These are phyloP conservation scores for Wallacemonas sp. DNA, from an alignment of 208 protist genomes.

Conservation along the genomic window DNA sequence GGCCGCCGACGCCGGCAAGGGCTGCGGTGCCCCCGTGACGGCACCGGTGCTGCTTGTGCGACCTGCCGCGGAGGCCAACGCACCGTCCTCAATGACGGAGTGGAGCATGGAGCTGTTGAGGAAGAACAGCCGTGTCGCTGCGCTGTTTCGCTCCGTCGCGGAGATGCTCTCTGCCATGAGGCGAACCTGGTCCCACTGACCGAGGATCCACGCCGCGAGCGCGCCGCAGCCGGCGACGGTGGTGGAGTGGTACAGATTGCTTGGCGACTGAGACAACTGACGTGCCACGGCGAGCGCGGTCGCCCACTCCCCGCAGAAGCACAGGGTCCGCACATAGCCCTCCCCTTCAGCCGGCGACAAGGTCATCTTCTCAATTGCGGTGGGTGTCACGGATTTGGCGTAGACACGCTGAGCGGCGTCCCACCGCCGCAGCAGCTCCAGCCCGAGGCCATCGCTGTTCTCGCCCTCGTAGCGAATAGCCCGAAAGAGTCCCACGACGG, in stretches of 20 bases:
- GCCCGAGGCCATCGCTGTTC: conserved; percentile 77
- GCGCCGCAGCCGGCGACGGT: conserved; percentile 77
- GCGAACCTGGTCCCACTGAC: conserved; percentile 77
- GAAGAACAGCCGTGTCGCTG: conserved; percentile 69
- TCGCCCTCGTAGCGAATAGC: conserved; percentile 78
- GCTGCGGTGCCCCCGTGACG: no score
- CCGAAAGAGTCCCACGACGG: conserved; percentile 85
- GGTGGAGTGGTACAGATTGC: conserved; percentile 4
- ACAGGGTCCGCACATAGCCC: conserved; percentile 88
- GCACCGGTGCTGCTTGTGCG: background rate
- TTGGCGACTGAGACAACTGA: conserved; percentile 20
- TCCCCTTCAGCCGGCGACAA: conserved; percentile 23
- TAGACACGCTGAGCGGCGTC: conserved; percentile 82
- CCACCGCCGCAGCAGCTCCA: conserved; percentile 88
- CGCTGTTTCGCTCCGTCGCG: conserved; percentile 64
- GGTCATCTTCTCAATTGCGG: conserved; percentile 25
- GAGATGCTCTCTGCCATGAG: conserved; percentile 72
- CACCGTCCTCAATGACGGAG: conserved; percentile 28
- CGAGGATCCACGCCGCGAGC: conserved; percentile 82
- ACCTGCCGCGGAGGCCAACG: background rate
- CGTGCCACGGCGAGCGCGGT: conserved; percentile 60
- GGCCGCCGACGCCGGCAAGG: background rate
- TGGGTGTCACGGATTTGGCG: conserved; percentile 39
- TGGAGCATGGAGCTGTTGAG: conserved; percentile 60
- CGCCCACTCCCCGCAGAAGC: conserved; percentile 85